Conservation (phyloP, 371 early-diverging fungal genomes). For the Mucor circinelloides region DNA sequence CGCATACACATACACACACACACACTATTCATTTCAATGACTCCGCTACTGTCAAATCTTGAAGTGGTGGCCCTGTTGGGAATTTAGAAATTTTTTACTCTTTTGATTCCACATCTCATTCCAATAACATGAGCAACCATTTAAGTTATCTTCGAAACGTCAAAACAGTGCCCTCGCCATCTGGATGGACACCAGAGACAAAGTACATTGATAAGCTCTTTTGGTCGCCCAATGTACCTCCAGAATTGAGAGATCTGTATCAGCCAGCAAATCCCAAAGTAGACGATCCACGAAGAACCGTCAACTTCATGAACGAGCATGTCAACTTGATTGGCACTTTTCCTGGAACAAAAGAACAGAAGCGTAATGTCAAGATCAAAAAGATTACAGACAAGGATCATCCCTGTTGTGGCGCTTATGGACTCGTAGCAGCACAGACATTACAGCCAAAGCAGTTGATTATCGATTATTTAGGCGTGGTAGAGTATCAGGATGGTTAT, state of each 20-base stretch:
- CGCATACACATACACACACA: too few species aligned
- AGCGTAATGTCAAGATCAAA: conserved; percentile 46
- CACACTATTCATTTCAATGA: neutral
- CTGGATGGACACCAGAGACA: conserved; percentile 51
- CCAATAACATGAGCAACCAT: neutral
- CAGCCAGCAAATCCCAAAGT: conserved; percentile 32
- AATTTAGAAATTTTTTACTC: neutral
- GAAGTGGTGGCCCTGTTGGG: neutral
- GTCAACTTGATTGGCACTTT: conserved; percentile 45
- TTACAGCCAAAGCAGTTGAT: conserved; percentile 49
- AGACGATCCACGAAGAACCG: conserved; percentile 22
- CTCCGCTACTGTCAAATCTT: neutral
- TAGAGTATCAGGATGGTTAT: conserved; percentile 43
- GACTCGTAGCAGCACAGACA: conserved; percentile 50
- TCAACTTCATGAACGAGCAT: conserved; percentile 42
- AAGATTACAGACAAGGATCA: conserved; percentile 45
- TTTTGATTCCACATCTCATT: neutral
- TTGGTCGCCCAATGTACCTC: conserved; percentile 46
- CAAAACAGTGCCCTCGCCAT: conserved; percentile 35
- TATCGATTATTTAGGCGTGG: conserved; percentile 52
- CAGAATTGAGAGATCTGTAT: conserved; percentile 29
- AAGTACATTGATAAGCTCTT: conserved; percentile 49
- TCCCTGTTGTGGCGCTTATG: conserved; percentile 56
- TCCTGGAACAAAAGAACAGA: conserved; percentile 40
- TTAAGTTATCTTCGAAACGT: conserved; percentile 30